phyloP scores from a whole-genome alignment of 78 protist species.

The Speleostelium caveatum region DNA sequence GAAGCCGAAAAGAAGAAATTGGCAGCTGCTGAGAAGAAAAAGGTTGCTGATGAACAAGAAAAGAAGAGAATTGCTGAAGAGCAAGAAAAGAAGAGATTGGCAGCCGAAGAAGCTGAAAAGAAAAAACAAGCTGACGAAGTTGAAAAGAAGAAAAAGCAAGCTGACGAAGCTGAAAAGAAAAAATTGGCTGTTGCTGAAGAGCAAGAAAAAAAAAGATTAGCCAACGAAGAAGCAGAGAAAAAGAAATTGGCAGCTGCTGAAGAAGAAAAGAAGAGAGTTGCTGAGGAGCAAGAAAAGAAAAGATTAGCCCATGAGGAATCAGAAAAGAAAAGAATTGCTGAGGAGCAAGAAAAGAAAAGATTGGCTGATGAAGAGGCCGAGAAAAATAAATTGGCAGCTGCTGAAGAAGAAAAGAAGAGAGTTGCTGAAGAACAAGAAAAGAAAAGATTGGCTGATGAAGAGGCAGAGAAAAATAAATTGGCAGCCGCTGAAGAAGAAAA shows the following conservation, averaged over 20 bases:
- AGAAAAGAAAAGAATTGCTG: neutral
- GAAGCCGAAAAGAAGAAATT: slow-evolving; percentile 6
- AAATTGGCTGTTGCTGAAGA: no score
- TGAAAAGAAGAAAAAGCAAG: neutral
- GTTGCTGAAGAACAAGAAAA: slow-evolving; percentile 2
- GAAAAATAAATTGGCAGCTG: neutral
- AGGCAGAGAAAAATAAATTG: no score
- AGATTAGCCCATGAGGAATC: neutral
- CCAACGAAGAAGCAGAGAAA: slow-evolving; percentile 1
- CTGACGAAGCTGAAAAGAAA: neutral
- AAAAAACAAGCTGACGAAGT: neutral
- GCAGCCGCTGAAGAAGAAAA: neutral
- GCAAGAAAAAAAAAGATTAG: slow-evolving; percentile 3
- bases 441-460: neutral
- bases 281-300: neutral
- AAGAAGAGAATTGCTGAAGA: slow-evolving; percentile 38
- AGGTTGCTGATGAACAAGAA: slow-evolving; percentile 6
- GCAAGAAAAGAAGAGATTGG: slow-evolving; percentile 19
- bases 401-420: neutral
- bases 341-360: neutral
- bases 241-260: neutral
- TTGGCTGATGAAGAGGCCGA: slow-evolving; percentile 14
- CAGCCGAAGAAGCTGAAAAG: slow-evolving; percentile 4
- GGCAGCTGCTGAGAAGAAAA: neutral
- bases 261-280: neutral